These are phyloP conservation scores for Dendrostoma leiphaemia DNA, from an alignment of 2,329 filamentous ascomycete genomes.

Conservation along the genomic window DNA sequence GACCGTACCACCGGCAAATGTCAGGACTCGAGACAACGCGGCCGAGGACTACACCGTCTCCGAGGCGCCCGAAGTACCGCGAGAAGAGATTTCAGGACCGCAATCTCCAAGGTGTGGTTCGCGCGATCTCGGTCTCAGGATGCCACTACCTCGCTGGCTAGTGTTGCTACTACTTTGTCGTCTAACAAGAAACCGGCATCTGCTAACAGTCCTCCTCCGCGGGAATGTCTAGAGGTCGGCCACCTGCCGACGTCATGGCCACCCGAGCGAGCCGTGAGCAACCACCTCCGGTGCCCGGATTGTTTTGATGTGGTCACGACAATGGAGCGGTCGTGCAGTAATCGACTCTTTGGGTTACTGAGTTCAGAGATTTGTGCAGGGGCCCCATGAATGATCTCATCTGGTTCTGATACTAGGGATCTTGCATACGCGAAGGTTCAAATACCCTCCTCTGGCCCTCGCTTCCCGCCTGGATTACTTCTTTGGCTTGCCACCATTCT, in stretches of 20 bases:
- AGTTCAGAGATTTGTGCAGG: background rate
- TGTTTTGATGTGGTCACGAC: background rate
- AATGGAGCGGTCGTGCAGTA: background rate
- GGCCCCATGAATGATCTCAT: conserved; percentile 11
- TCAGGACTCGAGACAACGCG: background rate
- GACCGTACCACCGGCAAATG: background rate
- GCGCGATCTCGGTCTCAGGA: conserved; percentile 8
- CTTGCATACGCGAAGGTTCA: background rate
- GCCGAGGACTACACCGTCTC: too few species aligned
- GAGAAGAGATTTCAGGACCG: too few species aligned
- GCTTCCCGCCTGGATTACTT: too few species aligned
- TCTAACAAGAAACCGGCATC: background rate
- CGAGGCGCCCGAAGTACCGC: too few species aligned
- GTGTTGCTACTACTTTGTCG: background rate
- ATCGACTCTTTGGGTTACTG: background rate
- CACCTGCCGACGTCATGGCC: conserved; percentile 12
- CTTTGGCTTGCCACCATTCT: background rate
- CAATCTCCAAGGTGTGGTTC: background rate
- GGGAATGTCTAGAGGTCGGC: too few species aligned
- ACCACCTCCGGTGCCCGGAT: background rate
- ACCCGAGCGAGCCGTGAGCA: background rate
- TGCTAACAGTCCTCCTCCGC: too few species aligned
- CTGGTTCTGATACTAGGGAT: background rate
- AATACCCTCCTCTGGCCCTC: conserved; percentile 7
- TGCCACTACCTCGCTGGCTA: background rate